phyloP scores from a whole-genome alignment of 805 yeast genomes.

The Pichia insulana region DNA sequence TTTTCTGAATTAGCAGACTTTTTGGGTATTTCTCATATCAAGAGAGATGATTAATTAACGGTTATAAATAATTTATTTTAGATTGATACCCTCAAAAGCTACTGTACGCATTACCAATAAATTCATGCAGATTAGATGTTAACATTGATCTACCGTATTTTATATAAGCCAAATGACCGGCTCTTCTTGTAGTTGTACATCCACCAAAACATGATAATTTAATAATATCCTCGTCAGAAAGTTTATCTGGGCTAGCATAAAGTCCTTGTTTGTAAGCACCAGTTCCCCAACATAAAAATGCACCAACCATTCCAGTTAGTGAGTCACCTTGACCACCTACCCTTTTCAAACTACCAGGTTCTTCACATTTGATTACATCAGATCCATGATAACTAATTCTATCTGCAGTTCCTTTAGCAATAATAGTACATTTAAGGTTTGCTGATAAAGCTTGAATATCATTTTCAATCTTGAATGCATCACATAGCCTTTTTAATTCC shows the following conservation, averaged over 20 bases:
- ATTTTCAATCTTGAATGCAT: slow-evolving; percentile 19
- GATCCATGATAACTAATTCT: slow-evolving; percentile 43
- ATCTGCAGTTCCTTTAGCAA: slow-evolving; percentile 70
- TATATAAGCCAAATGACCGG: slow-evolving; percentile 57
- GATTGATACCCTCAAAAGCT: slow-evolving; percentile 9
- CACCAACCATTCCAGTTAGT: slow-evolving; percentile 75
- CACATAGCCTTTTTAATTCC: slow-evolving; percentile 65
- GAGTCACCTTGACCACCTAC: slow-evolving; percentile 98
- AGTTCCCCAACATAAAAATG: slow-evolving; percentile 71
- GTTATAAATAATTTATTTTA: not conserved
- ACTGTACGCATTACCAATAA: slow-evolving; percentile 53
- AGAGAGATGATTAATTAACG: slow-evolving; percentile 5
- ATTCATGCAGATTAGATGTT: slow-evolving; percentile 69
- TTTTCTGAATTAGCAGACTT: slow-evolving; percentile 61
- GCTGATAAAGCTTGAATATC: slow-evolving; percentile 38
- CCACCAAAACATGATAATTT: slow-evolving; percentile 67
- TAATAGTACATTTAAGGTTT: slow-evolving; percentile 45
- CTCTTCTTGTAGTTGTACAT: slow-evolving; percentile 52
- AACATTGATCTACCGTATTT: slow-evolving; percentile 71
- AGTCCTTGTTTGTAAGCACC: slow-evolving; percentile 48
- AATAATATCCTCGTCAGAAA: slow-evolving; percentile 24
- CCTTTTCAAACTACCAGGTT: slow-evolving; percentile 63
- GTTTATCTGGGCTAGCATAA: slow-evolving; percentile 34
- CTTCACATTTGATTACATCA: slow-evolving; percentile 32
- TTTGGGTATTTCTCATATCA: slow-evolving; percentile 36